Evolutionary conservation across 768 basidiomycete genomes (phyloP), one percentile per base, ranked within the genome.

Genomic region (Suillus brevipes): DNA sequence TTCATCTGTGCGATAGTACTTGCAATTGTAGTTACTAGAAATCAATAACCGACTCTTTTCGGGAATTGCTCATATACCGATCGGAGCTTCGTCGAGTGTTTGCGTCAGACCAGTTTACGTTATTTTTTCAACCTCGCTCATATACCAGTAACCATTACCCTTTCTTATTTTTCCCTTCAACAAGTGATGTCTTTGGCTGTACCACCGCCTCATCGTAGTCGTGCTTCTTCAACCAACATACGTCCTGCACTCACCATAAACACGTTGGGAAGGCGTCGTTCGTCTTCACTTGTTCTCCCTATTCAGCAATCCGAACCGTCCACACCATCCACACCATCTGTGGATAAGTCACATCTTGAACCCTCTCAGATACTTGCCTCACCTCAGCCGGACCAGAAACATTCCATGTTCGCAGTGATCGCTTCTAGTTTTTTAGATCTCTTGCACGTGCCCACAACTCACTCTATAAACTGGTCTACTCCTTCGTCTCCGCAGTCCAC

Each of bases 221-320:
- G 86, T 63, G 85, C 87, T 0, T 87, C 84, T 55, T 89, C 88
- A 52, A 85, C 85, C 31, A 84, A 80, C 67, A 81, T 89, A 57
- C 80, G 84, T 40, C 82, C 85, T 40, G 77, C 83, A 12, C 71
- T 86, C 60, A 82, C 87, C 53, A 74, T 85, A 69, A 74, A 77
- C 68, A 79, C 86, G 64, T 82, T 87, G 58, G 87, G 85, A 49
- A 80, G 85, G 64, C 81, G 85, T 65, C 83, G 84, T 18, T 86
- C 85, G 12, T 79, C 79, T 65, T 83, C 83, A 18, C 81, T 79
- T 67, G 77, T 86, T 56, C 75, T 80, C 40, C 73, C 75, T 36
- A 65, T 72, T 10, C 71, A 70, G 52, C 69, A 67, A 50, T 64
- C 67, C 6, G 67, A 70, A 38, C 55, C 72, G 47, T 62, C 66